Evolutionary conservation across 2,329 filamentous ascomycete species (phyloP).

Genomic region (Ophiostoma sp.): DNA sequence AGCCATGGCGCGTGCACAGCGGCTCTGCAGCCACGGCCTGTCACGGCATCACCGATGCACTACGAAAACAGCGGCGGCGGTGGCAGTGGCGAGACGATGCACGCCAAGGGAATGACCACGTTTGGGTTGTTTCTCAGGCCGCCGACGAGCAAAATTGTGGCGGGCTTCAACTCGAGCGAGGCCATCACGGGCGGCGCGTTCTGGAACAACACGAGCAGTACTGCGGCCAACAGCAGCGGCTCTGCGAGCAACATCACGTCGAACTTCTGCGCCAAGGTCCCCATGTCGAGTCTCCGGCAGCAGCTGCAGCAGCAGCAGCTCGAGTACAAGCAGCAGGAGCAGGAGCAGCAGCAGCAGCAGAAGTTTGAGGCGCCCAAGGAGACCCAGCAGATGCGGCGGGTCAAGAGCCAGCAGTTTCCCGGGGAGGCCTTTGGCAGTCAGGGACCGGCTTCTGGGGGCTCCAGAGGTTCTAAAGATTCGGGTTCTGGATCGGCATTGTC

Average conservation of each 20-base stretch:
- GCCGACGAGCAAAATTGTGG: background rate
- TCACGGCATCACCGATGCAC: background rate
- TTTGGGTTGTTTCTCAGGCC: background rate
- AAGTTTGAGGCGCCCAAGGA: conserved; percentile 6
- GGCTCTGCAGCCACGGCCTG: background rate
- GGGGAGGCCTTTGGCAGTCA: background rate
- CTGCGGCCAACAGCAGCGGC: background rate
- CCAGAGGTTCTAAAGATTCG: background rate
- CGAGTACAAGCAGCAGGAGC: conserved; percentile 19
- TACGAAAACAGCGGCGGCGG: background rate
- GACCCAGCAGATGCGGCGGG: background rate
- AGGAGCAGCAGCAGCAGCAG: conserved; percentile 19
- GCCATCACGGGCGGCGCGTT: background rate
- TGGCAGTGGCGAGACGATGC: background rate
- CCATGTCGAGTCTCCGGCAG: conserved; percentile 18
- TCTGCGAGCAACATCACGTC: background rate
- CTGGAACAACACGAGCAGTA: background rate
- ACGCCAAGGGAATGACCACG: background rate
- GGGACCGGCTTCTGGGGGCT: background rate
- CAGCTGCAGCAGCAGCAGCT: conserved; percentile 24
- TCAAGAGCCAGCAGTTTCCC: conserved; percentile 12
- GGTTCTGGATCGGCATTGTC: background rate
- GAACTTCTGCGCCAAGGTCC: conserved; percentile 12
- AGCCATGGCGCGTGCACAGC: background rate
- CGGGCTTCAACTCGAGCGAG: background rate